Evolutionary conservation across 148 eudicot species (phyloP).

Genomic region (Dysphania ambrosioides): DNA sequence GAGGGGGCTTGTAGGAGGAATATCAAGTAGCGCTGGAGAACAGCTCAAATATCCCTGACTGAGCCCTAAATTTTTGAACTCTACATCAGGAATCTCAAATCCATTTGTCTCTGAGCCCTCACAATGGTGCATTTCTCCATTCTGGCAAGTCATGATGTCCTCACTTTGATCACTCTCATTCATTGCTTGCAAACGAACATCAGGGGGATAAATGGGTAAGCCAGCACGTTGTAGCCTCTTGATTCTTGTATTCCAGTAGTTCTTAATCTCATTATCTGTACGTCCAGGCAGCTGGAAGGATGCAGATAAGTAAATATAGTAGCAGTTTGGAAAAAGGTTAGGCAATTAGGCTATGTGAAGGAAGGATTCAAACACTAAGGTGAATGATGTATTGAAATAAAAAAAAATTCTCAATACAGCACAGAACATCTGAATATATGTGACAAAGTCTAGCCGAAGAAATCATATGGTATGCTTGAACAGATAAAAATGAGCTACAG

Average conservation of each 20-base stretch:
- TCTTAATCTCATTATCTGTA: conserved; percentile 84
- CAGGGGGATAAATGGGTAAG: conserved; percentile 66
- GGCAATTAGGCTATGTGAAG: neutral
- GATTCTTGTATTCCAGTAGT: conserved; percentile 78
- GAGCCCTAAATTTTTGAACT: conserved; percentile 46
- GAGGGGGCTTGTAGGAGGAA: conserved; percentile 37
- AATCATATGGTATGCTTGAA: conserved; percentile 23
- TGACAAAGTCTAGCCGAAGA: neutral
- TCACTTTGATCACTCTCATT: conserved; percentile 50
- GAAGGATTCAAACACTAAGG: neutral
- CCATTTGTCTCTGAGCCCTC: conserved; percentile 34
- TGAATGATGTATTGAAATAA: neutral
- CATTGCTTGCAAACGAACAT: conserved; percentile 37
- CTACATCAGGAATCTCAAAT: conserved; percentile 48
- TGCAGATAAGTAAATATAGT: neutral
- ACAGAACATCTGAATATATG: neutral
- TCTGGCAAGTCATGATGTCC: conserved; percentile 26
- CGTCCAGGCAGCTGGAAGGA: conserved; percentile 74
- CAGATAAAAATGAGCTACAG: conserved; percentile 14
- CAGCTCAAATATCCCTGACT: conserved; percentile 32
- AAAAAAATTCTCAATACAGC: neutral
- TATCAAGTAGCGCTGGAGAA: conserved; percentile 37
- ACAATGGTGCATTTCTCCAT: conserved; percentile 34
- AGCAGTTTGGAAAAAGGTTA: neutral
- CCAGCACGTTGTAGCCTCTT: conserved; percentile 74